Evolutionary conservation across 352 stramenopile species (phyloP), one percentile per base, ranked within the genome.

Genomic region (Pythium dissimile): DNA sequence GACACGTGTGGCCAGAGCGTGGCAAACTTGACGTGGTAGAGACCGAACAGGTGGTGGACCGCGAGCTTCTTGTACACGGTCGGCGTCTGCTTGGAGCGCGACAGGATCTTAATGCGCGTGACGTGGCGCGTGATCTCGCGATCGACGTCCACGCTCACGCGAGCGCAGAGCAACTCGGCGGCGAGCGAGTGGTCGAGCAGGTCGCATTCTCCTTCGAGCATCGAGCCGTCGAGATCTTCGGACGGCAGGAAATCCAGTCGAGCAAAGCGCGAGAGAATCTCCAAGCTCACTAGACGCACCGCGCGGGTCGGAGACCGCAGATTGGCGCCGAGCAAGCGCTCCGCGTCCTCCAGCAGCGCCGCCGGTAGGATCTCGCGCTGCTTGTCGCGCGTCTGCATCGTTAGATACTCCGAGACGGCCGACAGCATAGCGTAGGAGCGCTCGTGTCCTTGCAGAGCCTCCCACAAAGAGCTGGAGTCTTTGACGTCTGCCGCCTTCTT

Each of bases 11-110:
- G 54, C 86, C 86, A 96, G 59, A 96, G 80, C 5, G 81, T 90
- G 8, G 86, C 79, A 50, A 94, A 94, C 59, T 96, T 96, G 53
- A 96, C 83, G 54, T 96, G 85, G 64, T 89, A 93, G 18, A 94
- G 60, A 47, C 86, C 86, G 31, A 93, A 71, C 24, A 94, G 62
- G 18, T 92, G 83, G 41, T 87, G 80, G 26, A 88, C 64, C 3
- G 85, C 82, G 23, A 92, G 54, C 26, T 80, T 71, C 69, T 94
- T 93, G 75, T 93, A 92, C 10, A 93, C 27, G 0, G 60, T 44
- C n/a, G 86, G 86, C 0, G 80, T 91, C 59, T 95, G 80, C 24
- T 71, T 51, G 3, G 84, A 90, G 6, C 82, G 73, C 35, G 67
- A 79, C 2, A 94, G 54, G 24, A 94, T 80, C 62, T 94, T 92